phyloP scores from a whole-genome alignment of 2,329 filamentous ascomycete genomes.

The Microcyclospora tardicrescens region DNA sequence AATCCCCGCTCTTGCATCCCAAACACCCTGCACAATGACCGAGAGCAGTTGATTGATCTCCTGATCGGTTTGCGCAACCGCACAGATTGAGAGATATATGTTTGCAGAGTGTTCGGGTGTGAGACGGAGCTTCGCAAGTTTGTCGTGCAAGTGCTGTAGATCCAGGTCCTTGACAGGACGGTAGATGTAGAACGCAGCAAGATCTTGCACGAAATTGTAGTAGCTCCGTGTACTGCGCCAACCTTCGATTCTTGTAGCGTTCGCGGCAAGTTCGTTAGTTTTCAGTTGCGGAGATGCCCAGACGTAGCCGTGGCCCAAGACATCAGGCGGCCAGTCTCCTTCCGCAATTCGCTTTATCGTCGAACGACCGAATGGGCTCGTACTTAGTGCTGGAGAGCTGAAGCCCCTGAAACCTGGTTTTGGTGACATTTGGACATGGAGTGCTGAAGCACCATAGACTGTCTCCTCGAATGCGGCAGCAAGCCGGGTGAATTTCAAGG shows the following conservation, averaged over 20 bases:
- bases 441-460: constrained; percentile 82
- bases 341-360: constrained; percentile 20
- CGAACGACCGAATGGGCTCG: constrained; percentile 1
- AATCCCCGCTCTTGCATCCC: constrained; percentile 11
- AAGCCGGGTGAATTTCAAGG: constrained; percentile 85
- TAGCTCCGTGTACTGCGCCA: constrained; percentile 95
- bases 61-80: constrained; percentile 52
- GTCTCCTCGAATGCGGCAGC: constrained; percentile 89
- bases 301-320: constrained; percentile 74
- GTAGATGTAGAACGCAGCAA: constrained; percentile 21
- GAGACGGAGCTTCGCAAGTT: constrained; percentile 69
- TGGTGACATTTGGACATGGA: constrained; percentile 49
- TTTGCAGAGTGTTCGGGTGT: constrained; percentile 63
- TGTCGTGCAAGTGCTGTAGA: constrained; percentile 83
- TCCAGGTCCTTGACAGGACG: constrained; percentile 66
- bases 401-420: too few species aligned
- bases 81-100: constrained; percentile 69
- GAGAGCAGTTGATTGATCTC: constrained; percentile 53
- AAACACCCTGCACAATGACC: constrained; percentile 18
- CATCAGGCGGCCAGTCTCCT: constrained; percentile 15
- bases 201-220: constrained; percentile 64
- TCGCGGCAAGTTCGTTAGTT: constrained; percentile 76
- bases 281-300: constrained; percentile 77
- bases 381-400: constrained; percentile 5
- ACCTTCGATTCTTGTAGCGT: constrained; percentile 85